Evolutionary conservation across 768 basidiomycete genomes (phyloP), one percentile per base, ranked within the genome.

Genomic region (Tulasnella sp.): DNA sequence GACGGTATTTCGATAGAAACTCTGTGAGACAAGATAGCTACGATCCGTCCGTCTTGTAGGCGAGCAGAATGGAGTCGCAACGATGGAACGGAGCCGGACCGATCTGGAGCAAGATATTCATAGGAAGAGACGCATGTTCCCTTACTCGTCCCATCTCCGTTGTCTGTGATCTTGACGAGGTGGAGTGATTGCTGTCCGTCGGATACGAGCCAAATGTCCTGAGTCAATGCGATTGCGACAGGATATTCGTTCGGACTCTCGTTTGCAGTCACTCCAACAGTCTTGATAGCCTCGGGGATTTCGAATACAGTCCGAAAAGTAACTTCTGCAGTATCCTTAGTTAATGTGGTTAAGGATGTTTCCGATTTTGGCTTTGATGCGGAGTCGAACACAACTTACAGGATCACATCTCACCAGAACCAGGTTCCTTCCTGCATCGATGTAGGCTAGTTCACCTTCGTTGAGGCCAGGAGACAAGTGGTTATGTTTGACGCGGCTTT

Each of bases 401-500:
- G 73, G 66, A 61, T 75, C 68, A 41, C 86, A 50, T 39, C 75
- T 72, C n/a, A 85, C 71, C 5, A 77, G 62, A 46, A 87, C 73
- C 9, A 89, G 78, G 51, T 73, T 75, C 53, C 77, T 75, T 3
- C 78, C 72, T 32, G 75, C 71, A 63, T 90, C 88, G 23, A 91
- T 69, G 63, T 89, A 92, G 25, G 81, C 69, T 2, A 79, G 79
- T 21, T 72, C 71, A 19, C 72, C 69, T 9, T 72, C 71, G 34
- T 73, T 66, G 14, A 66, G 65, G 17, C 77, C 75, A 2, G 79
- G 68, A 11, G 75, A 69, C 12, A 92, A 75, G 65, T 92, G 89
- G 63, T 92, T 90, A 67, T 91, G 85, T 14, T 82, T 77, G 59
- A 92, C 86, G 48, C 89, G 75, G 64, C 83, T 86, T 66, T 86